These are phyloP conservation scores for Phanerochaete sordida DNA, from an alignment of 768 basidiomycete species.

Conservation along the genomic window DNA sequence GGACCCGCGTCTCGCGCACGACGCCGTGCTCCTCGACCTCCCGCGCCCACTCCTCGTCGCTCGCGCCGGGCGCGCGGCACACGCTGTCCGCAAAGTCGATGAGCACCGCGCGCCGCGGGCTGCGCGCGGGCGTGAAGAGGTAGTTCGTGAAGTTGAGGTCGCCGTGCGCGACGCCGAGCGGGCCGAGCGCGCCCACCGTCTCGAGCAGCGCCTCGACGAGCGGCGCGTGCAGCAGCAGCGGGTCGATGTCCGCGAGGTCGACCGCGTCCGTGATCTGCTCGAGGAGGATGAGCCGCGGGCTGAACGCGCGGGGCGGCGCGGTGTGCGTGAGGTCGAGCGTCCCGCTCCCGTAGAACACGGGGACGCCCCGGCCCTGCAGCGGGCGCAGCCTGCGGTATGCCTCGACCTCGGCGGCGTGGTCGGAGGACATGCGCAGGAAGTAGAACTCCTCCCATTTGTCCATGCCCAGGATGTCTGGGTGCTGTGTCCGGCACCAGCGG, in stretches of 20 bases:
- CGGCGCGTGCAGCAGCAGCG: neutral
- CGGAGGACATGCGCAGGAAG: neutral
- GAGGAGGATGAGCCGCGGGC: neutral
- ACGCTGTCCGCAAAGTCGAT: neutral
- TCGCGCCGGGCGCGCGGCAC: neutral
- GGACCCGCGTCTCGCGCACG: neutral
- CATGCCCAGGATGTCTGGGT: neutral
- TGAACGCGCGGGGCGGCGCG: neutral
- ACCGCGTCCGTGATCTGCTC: conserved; percentile 1
- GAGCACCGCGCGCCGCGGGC: neutral
- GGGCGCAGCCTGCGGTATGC: neutral
- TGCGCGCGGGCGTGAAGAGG: neutral
- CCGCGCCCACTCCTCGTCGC: neutral
- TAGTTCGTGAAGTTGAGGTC: conserved; percentile 1
- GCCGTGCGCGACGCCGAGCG: neutral
- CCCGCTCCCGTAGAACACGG: neutral
- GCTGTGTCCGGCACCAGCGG: neutral
- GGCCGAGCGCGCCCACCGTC: neutral
- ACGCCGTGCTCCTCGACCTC: neutral
- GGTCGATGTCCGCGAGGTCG: neutral
- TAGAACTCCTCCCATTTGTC: conserved; percentile 1
- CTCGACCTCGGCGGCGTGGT: neutral
- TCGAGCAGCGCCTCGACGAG: neutral
- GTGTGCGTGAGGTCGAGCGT: neutral
- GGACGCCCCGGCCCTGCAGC: neutral